Evolutionary conservation across 805 yeast genomes (phyloP).

Genomic region (Brettanomyces nanus): DNA sequence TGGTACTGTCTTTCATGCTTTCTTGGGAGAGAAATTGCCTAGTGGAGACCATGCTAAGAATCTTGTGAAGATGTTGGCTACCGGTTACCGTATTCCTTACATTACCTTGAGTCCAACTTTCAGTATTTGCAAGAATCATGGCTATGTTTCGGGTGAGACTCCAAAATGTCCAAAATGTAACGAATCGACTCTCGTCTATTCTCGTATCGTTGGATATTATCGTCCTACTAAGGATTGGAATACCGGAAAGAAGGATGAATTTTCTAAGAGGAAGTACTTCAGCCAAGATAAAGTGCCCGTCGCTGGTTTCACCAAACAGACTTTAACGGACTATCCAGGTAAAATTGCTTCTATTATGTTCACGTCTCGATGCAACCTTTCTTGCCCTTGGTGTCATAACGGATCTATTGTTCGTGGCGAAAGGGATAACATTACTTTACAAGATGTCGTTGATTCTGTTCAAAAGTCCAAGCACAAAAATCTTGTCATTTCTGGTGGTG

Average conservation of each 20-base stretch:
- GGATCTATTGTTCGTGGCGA: slow-evolving; percentile 3
- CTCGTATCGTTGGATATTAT: slow-evolving; percentile 2
- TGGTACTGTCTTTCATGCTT: slow-evolving; percentile 3
- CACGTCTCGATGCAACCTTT: slow-evolving; percentile 1
- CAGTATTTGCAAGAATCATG: slow-evolving; percentile 2
- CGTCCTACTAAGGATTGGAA: slow-evolving; percentile 3
- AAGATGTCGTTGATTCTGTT: slow-evolving; percentile 1
- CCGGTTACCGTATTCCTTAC: neutral
- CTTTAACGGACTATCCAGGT: slow-evolving; percentile 2
- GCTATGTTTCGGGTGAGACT: slow-evolving; percentile 1
- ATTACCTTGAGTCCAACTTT: slow-evolving; percentile 2
- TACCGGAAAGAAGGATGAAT: neutral
- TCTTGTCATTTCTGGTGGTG: slow-evolving; percentile 3
- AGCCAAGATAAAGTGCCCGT: neutral
- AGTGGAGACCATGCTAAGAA: neutral
- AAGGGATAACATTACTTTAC: neutral
- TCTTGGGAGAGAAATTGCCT: slow-evolving; percentile 2
- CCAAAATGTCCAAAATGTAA: slow-evolving; percentile 1
- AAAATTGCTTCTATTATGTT: slow-evolving; percentile 3
- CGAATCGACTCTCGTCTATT: neutral
- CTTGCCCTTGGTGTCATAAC: slow-evolving; percentile 3
- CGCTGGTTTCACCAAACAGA: slow-evolving; percentile 2
- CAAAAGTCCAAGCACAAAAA: slow-evolving; percentile 1
- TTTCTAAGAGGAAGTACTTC: neutral
- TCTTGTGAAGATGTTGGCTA: neutral